Conservation (phyloP, 371 early-diverging fungal species). For the Rhizomucor miehei region DNA sequence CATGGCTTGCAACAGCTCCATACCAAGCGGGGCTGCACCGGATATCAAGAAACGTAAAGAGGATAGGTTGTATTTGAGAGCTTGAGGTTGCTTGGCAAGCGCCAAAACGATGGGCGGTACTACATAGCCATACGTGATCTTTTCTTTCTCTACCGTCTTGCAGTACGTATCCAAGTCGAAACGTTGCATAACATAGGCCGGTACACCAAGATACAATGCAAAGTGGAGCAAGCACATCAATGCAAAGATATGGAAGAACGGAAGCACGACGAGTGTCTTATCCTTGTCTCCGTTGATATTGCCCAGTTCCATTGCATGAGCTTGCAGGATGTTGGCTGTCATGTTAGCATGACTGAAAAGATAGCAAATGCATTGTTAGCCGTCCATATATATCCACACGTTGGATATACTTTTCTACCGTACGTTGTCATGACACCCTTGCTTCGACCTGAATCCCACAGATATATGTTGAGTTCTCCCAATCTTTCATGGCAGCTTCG, state of each 20-base stretch:
- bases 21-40: slow-evolving; percentile 83
- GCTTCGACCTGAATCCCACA: slow-evolving; percentile 28
- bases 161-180: slow-evolving; percentile 66
- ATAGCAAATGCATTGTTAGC: background rate
- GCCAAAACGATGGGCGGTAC: slow-evolving; percentile 78
- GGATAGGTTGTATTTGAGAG: slow-evolving; percentile 63
- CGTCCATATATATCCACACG: too few species aligned
- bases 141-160: slow-evolving; percentile 48
- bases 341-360: slow-evolving; percentile 79
- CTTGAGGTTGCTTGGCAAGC: slow-evolving; percentile 61
- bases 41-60: slow-evolving; percentile 56
- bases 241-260: slow-evolving; percentile 72
- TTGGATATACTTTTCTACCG: slow-evolving; percentile 5
- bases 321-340: slow-evolving; percentile 67
- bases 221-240: slow-evolving; percentile 24
- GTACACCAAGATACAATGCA: slow-evolving; percentile 27
- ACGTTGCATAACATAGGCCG: slow-evolving; percentile 57
- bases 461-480: background rate
- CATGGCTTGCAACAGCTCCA: slow-evolving; percentile 46
- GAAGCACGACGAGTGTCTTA: slow-evolving; percentile 60
- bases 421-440: slow-evolving; percentile 82
- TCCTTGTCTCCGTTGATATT: slow-evolving; percentile 16
- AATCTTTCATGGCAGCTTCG: background rate
- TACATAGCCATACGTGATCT: slow-evolving; percentile 58
- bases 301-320: slow-evolving; percentile 19